Percentiles rank a stretch among this genome's conserved stretches.
These are phyloP conservation scores for Mycena kentingensis DNA, from an alignment of 768 basidiomycete genomes.

Conservation along the genomic window DNA sequence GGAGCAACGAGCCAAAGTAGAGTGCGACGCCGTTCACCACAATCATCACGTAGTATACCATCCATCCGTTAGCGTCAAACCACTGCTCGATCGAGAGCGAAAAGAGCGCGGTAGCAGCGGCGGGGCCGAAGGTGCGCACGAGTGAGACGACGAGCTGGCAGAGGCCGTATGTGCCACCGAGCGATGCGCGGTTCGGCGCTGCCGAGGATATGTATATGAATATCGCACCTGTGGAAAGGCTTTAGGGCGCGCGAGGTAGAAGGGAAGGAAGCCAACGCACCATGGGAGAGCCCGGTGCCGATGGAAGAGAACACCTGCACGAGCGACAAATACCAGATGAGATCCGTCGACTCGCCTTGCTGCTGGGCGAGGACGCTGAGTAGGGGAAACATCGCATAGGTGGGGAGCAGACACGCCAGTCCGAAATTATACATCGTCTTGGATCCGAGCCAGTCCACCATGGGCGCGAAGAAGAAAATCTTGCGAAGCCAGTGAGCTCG, in stretches of 20 bases:
- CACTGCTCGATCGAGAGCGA: slow-evolving; percentile 54
- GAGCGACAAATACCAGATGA: slow-evolving; percentile 32
- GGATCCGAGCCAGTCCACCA: slow-evolving; percentile 56
- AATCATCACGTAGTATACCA: slow-evolving; percentile 48
- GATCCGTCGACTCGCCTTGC: slow-evolving; percentile 21
- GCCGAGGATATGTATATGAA: slow-evolving; percentile 54
- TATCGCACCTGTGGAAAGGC: too few species aligned
- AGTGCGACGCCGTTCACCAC: slow-evolving; percentile 26
- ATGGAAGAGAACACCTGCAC: slow-evolving; percentile 33
- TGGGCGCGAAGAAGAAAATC: slow-evolving; percentile 51
- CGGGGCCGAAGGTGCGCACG: slow-evolving; percentile 52
- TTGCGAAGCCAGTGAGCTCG: too few species aligned
- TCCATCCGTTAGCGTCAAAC: slow-evolving; percentile 49
- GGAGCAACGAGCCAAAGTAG: slow-evolving; percentile 32
- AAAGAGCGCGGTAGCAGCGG: slow-evolving; percentile 58
- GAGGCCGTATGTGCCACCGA: slow-evolving; percentile 54
- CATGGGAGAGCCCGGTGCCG: slow-evolving; percentile 35
- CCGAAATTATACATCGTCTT: slow-evolving; percentile 52
- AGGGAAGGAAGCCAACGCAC: too few species aligned
- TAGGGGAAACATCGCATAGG: slow-evolving; percentile 50
- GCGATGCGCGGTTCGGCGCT: slow-evolving; percentile 49
- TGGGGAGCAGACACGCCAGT: slow-evolving; percentile 43
- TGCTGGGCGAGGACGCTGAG: slow-evolving; percentile 47
- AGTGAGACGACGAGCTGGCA: slow-evolving; percentile 40
- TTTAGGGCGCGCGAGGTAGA: too few species aligned